Conservation (phyloP, 129 eudicot species). For the Helichrysum umbraculigerum region DNA sequence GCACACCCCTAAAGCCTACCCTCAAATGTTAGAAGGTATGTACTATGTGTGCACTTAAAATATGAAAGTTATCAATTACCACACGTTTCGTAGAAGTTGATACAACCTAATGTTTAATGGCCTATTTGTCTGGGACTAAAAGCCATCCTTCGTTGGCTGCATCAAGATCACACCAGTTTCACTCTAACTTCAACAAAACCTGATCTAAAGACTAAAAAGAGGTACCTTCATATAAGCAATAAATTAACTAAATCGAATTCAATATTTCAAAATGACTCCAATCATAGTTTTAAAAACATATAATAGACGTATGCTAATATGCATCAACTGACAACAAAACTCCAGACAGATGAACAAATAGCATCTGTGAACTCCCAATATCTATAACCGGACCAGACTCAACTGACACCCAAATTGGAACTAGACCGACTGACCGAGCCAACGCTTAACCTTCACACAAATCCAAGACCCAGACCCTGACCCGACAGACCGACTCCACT, state of each 20-base stretch:
- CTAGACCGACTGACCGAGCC: slow-evolving; percentile 3
- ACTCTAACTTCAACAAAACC: too few species aligned
- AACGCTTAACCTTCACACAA: slow-evolving; percentile 13
- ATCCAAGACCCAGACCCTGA: slow-evolving; percentile 4
- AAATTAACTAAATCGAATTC: background rate
- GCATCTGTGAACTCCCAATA: slow-evolving; percentile 10
- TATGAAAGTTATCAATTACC: too few species aligned
- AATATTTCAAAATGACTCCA: slow-evolving; percentile 1
- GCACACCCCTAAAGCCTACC: too few species aligned
- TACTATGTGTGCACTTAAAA: too few species aligned
- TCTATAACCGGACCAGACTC: slow-evolving; percentile 10
- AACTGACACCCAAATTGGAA: slow-evolving; percentile 8
- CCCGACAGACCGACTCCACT: slow-evolving; percentile 12
- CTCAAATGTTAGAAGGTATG: too few species aligned
- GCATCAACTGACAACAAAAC: background rate
- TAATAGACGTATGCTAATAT: background rate
- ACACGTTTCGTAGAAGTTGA: too few species aligned
- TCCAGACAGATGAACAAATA: slow-evolving; percentile 4
- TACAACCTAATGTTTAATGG: too few species aligned
- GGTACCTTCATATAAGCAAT: background rate
- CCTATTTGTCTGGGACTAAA: too few species aligned
- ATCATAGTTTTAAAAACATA: background rate
- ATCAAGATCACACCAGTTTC: too few species aligned
- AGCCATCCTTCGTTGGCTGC: too few species aligned
- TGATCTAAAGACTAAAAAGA: too few species aligned